Percentiles rank a stretch among this genome's conserved stretches.
Evolutionary conservation across 257 asterid species (phyloP).

Genomic region (Gardenia jasminoides): DNA sequence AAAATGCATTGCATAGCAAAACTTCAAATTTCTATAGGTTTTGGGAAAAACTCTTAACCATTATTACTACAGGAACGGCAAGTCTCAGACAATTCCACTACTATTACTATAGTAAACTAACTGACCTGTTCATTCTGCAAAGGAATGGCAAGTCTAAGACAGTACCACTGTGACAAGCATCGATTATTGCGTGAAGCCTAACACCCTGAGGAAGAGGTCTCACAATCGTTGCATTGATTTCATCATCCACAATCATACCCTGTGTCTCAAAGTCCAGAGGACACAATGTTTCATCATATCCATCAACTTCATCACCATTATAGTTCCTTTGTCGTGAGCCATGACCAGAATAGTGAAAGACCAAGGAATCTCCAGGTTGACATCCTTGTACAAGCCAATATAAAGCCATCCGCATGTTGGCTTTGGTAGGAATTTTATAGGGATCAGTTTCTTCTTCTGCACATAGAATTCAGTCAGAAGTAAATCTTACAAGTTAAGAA

Average conservation of each 20-base stretch:
- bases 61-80: neutral
- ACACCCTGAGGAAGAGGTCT: conserved; percentile 87
- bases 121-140: conserved; percentile 89
- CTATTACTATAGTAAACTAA: neutral
- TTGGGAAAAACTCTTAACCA: neutral
- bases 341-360: conserved; percentile 94
- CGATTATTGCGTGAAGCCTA: conserved; percentile 87
- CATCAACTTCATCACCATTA: conserved; percentile 93
- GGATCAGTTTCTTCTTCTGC: conserved; percentile 97
- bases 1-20: neutral
- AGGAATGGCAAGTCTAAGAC: conserved; percentile 82
- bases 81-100: too few species aligned
- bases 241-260: conserved; percentile 97
- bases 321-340: conserved; percentile 82
- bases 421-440: conserved; percentile 70
- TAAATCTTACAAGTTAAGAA: neutral
- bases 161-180: conserved; percentile 95
- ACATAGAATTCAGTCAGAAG: conserved; percentile 19
- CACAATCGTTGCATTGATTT: conserved; percentile 79
- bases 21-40: neutral
- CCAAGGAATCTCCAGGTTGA: conserved; percentile 87
- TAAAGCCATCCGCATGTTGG: conserved; percentile 85
- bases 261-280: conserved; percentile 92
- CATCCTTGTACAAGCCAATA: conserved; percentile 95
- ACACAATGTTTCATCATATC: conserved; percentile 92